These are phyloP conservation scores for Friedmanniomyces simplex DNA, from an alignment of 495 filamentous ascomycete species.

Conservation along the genomic window DNA sequence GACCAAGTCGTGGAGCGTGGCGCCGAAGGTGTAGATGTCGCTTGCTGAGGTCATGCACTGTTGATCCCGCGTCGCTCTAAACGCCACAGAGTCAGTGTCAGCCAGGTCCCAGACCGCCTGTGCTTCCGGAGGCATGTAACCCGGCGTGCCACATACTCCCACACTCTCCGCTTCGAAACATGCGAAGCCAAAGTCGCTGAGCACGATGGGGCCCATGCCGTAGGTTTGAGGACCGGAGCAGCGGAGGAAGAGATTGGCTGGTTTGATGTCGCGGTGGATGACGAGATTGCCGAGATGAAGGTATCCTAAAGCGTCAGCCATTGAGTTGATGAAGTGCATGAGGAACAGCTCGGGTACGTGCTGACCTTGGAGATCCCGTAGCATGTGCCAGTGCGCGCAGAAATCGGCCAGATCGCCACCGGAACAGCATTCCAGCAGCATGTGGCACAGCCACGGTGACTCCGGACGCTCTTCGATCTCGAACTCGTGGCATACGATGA, in stretches of 20 bases:
- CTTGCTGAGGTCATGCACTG: neutral
- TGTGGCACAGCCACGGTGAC: neutral
- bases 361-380: neutral
- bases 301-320: conserved; percentile 2
- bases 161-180: neutral
- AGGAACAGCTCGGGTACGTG: neutral
- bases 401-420: conserved; percentile 6
- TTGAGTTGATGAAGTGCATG: conserved; percentile 4
- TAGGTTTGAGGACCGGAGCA: neutral
- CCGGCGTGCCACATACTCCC: conserved; percentile 5
- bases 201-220: conserved; percentile 8
- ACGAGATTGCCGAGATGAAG: conserved; percentile 36
- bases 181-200: conserved; percentile 9
- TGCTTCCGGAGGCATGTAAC: conserved; percentile 2
- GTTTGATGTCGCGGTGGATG: conserved; percentile 91
- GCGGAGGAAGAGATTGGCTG: conserved; percentile 86
- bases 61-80: neutral
- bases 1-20: neutral
- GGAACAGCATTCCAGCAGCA: conserved; percentile 11
- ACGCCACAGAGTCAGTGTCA: neutral
- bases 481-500: neutral
- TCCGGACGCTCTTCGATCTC: neutral
- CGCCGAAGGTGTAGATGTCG: conserved; percentile 1
- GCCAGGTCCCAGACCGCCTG: neutral
- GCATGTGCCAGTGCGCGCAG: neutral